These are phyloP conservation scores for Moringa oleifera DNA, from an alignment of 345 rosid genomes.

Conservation along the genomic window DNA sequence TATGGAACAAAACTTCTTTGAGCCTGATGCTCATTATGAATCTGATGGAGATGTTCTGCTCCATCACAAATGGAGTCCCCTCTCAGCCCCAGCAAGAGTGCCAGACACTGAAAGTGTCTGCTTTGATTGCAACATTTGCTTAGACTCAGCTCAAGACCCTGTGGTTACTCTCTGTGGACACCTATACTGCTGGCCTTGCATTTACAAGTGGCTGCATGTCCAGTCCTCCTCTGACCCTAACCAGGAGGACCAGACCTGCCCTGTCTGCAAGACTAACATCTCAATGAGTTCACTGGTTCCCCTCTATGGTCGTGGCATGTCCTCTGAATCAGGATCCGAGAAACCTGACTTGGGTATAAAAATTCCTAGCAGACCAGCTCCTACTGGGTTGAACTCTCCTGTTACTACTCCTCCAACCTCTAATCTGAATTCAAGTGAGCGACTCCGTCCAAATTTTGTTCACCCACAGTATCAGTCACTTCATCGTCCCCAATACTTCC, in stretches of 20 bases:
- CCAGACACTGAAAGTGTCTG: conserved; percentile 32
- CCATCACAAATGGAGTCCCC: conserved; percentile 34
- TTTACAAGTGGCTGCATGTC: conserved; percentile 55
- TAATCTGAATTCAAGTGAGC: neutral
- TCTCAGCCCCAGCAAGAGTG: conserved; percentile 13
- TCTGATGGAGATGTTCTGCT: conserved; percentile 23
- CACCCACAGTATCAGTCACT: conserved; percentile 17
- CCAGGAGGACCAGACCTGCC: conserved; percentile 53
- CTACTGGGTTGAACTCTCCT: conserved; percentile 18
- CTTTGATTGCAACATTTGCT: conserved; percentile 78
- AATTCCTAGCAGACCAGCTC: conserved; percentile 63
- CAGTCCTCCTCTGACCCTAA: conserved; percentile 35
- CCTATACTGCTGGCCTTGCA: conserved; percentile 86
- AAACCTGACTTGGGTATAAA: conserved; percentile 20
- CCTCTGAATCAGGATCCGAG: conserved; percentile 28
- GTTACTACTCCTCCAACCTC: conserved; percentile 9
- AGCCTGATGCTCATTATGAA: conserved; percentile 29
- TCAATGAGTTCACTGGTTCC: conserved; percentile 71
- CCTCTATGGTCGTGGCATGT: conserved; percentile 71
- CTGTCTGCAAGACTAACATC: conserved; percentile 74
- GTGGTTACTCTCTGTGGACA: conserved; percentile 88
- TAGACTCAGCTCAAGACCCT: conserved; percentile 64
- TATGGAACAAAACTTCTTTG: conserved; percentile 37
- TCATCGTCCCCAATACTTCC: conserved; percentile 24
- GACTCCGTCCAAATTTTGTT: neutral